Conservation (phyloP, 2,329 filamentous ascomycete species). For the Colletotrichum aenigma region DNA sequence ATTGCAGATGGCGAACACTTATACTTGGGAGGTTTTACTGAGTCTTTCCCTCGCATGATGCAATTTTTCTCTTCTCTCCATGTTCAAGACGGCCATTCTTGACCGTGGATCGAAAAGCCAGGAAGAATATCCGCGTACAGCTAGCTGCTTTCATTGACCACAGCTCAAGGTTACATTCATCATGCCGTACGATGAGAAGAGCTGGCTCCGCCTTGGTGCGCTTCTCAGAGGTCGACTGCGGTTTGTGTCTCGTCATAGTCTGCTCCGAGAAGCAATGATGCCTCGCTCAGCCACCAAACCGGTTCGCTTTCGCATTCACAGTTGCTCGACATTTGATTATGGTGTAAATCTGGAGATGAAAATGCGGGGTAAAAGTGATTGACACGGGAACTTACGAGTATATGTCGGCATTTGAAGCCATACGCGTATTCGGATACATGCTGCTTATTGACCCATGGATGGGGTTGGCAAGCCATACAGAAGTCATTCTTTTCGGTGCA, state of each 20-base stretch:
- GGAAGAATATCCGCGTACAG: neutral
- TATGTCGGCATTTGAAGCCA: neutral
- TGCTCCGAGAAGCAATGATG: neutral
- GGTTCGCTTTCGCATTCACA: neutral
- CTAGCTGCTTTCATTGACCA: neutral
- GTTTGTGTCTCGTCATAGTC: neutral
- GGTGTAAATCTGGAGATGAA: neutral
- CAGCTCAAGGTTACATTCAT: neutral
- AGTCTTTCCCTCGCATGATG: neutral
- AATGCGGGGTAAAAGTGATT: neutral
- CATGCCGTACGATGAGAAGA: neutral
- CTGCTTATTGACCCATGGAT: neutral
- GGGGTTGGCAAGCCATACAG: neutral
- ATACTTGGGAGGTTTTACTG: neutral
- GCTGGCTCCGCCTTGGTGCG: neutral
- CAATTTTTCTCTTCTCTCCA: neutral
- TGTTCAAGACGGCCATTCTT: neutral
- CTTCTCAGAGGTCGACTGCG: neutral
- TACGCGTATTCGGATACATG: neutral
- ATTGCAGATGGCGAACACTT: neutral
- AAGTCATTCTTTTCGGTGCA: neutral
- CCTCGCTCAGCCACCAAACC: neutral
- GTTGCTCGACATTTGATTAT: neutral
- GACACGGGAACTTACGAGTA: neutral
- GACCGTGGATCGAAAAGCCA: neutral